Percentiles rank a stretch among this genome's conserved stretches.
phyloP scores from a whole-genome alignment of 306 rosid genomes.

The Trifolium pratense region DNA sequence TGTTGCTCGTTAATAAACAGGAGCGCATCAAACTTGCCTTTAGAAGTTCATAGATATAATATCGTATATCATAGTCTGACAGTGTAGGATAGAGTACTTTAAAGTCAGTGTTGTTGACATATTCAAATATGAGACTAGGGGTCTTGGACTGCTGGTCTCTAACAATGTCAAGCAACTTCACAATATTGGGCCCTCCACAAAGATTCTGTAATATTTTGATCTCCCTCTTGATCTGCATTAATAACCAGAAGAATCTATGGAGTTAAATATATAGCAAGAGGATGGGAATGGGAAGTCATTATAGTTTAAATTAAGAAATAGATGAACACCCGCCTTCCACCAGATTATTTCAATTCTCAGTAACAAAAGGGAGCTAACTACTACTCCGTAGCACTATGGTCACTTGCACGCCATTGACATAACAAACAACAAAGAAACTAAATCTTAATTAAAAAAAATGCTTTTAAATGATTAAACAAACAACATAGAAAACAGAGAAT shows the following conservation, averaged over 20 bases:
- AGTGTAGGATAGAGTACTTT: conserved; percentile 90
- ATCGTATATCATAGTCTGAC: conserved; percentile 80
- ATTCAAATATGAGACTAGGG: conserved; percentile 84
- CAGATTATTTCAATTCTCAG: conserved; percentile 14
- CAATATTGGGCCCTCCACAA: conserved; percentile 90
- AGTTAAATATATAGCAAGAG: conserved; percentile 1
- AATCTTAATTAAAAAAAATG: background rate
- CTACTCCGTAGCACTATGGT: conserved; percentile 3
- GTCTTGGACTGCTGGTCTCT: conserved; percentile 97
- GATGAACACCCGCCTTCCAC: background rate
- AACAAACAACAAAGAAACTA: conserved; percentile 7
- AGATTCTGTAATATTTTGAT: conserved; percentile 92
- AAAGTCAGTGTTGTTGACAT: conserved; percentile 90
- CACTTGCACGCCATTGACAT: conserved; percentile 13
- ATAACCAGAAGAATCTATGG: conserved; percentile 11
- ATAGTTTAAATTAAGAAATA: conserved; percentile 5
- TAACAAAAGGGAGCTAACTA: conserved; percentile 28
- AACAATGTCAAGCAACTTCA: conserved; percentile 91
- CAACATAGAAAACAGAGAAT: background rate
- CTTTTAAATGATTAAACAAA: background rate
- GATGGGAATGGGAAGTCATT: background rate
- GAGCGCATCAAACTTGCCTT: conserved; percentile 61
- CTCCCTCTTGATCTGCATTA: conserved; percentile 91
- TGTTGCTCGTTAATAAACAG: background rate
- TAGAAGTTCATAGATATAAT: conserved; percentile 80